phyloP scores from a whole-genome alignment of 345 rosid genomes.

The Lepidium didymum region DNA sequence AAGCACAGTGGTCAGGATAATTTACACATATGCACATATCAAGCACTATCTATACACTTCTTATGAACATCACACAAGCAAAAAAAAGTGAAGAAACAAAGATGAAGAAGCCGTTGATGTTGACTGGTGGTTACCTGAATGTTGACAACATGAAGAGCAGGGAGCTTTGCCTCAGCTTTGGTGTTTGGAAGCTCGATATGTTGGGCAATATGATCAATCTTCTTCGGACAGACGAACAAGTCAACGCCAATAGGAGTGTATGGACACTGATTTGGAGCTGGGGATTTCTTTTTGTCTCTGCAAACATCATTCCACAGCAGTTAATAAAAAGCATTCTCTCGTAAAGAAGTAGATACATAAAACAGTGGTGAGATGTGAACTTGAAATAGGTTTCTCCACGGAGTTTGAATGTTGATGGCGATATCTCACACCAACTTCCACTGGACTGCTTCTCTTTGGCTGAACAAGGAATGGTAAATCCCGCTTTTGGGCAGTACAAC shows the following conservation, averaged over 20 bases:
- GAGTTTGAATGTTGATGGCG: constrained; percentile 65
- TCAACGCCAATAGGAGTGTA: constrained; percentile 80
- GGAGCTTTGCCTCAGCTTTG: constrained; percentile 54
- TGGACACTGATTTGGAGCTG: constrained; percentile 55
- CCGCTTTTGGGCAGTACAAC: constrained; percentile 59
- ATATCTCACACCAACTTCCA: constrained; percentile 59
- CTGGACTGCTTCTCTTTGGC: constrained; percentile 42
- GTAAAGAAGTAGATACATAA: background rate
- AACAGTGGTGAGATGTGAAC: constrained; percentile 19
- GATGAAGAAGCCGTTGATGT: background rate
- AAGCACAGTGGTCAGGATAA: background rate
- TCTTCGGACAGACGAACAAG: constrained; percentile 61
- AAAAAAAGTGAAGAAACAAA: background rate
- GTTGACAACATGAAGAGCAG: constrained; percentile 81
- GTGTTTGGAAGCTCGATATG: constrained; percentile 80
- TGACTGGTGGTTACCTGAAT: constrained; percentile 53
- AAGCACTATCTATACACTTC: background rate
- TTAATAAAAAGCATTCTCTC: background rate
- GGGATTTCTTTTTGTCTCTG: constrained; percentile 77
- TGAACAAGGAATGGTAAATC: constrained; percentile 43
- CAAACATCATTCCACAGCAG: constrained; percentile 15
- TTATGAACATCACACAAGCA: background rate
- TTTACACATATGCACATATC: background rate
- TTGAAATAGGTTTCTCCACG: constrained; percentile 66
- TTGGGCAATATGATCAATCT: constrained; percentile 87